Percentiles rank a stretch among this genome's conserved stretches.
Evolutionary conservation across 306 rosid genomes (phyloP).

Genomic region (Prosopis cineraria): DNA sequence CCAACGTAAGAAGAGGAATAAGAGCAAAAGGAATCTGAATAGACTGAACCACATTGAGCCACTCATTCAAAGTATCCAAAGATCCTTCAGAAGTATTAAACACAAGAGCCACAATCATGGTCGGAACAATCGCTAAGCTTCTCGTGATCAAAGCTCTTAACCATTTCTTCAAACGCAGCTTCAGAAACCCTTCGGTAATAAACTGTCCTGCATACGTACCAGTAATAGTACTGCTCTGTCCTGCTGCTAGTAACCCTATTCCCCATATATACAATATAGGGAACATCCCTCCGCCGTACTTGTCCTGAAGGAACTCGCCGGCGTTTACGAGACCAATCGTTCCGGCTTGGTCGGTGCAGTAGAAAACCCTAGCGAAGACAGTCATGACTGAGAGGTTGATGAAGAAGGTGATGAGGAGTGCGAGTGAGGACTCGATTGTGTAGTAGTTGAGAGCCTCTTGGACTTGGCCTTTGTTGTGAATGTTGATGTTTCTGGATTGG

Average conservation of each 20-base stretch:
- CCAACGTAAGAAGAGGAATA: conserved; percentile 78
- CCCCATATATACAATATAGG: conserved; percentile 81
- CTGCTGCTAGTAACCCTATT: conserved; percentile 74
- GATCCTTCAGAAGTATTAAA: conserved; percentile 71
- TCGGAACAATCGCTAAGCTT: conserved; percentile 75
- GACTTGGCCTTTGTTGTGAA: conserved; percentile 53
- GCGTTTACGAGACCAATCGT: conserved; percentile 70
- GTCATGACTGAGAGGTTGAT: conserved; percentile 68
- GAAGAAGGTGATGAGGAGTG: conserved; percentile 57
- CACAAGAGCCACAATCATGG: conserved; percentile 63
- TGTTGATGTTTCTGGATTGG: conserved; percentile 49
- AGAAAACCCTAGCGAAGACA: conserved; percentile 67
- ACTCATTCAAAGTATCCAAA: conserved; percentile 69
- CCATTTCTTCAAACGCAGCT: conserved; percentile 69
- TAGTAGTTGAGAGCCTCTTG: conserved; percentile 71
- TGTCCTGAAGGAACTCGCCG: conserved; percentile 66
- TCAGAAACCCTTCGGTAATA: conserved; percentile 67
- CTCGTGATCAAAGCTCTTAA: conserved; percentile 74
- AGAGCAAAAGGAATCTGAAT: conserved; percentile 79
- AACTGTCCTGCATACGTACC: conserved; percentile 73
- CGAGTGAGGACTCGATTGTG: conserved; percentile 66
- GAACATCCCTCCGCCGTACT: conserved; percentile 66
- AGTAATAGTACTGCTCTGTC: conserved; percentile 73
- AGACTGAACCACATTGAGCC: conserved; percentile 75
- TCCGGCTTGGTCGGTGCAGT: conserved; percentile 57